These are phyloP conservation scores for Backusella australiensis DNA, from an alignment of 192 early-diverging fungal species.

Conservation along the genomic window DNA sequence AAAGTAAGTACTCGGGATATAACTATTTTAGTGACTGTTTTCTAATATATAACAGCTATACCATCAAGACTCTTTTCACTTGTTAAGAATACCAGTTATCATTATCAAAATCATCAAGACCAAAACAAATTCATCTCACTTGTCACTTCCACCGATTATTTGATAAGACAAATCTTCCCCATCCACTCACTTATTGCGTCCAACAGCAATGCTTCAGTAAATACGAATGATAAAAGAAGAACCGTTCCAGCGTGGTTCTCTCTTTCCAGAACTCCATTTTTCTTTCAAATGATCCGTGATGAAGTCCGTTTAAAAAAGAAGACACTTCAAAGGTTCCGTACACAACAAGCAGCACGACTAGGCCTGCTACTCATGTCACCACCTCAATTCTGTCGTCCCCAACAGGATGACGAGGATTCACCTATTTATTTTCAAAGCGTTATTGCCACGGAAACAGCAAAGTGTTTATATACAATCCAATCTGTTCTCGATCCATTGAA, in stretches of 20 bases:
- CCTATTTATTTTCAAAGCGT: not conserved
- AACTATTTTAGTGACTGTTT: not conserved
- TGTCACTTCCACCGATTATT: not conserved
- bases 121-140: not conserved
- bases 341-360: constrained; percentile 59
- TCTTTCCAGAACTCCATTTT: constrained; percentile 24
- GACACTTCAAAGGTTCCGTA: constrained; percentile 44
- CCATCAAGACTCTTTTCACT: constrained; percentile 9
- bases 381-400: constrained; percentile 26
- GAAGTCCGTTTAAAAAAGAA: constrained; percentile 57
- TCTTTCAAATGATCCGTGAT: constrained; percentile 52
- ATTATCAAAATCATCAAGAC: not conserved
- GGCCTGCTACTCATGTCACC: constrained; percentile 58
- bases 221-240: not conserved
- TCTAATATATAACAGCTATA: constrained; percentile 9
- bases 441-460: not conserved
- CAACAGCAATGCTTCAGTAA: not conserved
- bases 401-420: not conserved
- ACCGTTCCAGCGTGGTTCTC: constrained; percentile 32
- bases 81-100: constrained; percentile 4
- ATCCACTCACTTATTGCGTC: constrained; percentile 28
- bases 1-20: constrained; percentile 36
- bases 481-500: constrained; percentile 7
- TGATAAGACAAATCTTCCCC: constrained; percentile 9
- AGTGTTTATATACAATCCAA: constrained; percentile 22